Conservation (phyloP, 345 rosid genomes). For the Hibiscus tridactylites region DNA sequence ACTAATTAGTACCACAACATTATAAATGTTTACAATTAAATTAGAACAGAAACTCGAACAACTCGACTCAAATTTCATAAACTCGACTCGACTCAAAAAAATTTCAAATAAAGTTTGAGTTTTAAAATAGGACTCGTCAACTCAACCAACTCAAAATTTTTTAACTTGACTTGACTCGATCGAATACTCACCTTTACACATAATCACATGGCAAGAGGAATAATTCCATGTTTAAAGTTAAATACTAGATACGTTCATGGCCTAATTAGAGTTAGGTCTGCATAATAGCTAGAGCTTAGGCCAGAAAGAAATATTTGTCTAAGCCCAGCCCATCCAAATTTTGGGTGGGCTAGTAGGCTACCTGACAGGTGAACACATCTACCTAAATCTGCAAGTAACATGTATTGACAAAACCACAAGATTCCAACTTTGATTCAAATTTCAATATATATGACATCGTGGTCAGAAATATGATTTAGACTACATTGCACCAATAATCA, state of each 20-base stretch:
- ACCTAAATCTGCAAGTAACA: not conserved
- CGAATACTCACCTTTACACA: too few relatives aligned
- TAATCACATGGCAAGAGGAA: not conserved
- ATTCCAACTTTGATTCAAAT: not conserved
- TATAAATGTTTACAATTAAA: too few relatives aligned
- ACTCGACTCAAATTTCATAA: too few relatives aligned
- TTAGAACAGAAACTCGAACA: too few relatives aligned
- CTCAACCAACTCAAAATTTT: too few relatives aligned
- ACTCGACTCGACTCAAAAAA: too few relatives aligned
- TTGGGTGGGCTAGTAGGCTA: not conserved
- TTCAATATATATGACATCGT: not conserved
- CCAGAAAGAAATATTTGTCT: not conserved
- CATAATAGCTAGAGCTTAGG: not conserved
- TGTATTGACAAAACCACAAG: not conserved
- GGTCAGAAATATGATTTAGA: not conserved
- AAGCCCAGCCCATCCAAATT: not conserved
- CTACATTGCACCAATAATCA: not conserved
- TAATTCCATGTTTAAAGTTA: not conserved
- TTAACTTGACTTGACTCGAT: too few relatives aligned
- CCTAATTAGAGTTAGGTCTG: not conserved
- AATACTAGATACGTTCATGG: not conserved
- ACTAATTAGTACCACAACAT: too few relatives aligned
- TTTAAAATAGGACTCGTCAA: too few relatives aligned
- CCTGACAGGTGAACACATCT: not conserved
- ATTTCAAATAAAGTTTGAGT: too few relatives aligned